A percentile compares a stretch with the other conserved stretches of the same genome.
These are phyloP conservation scores for Phaeosphaeriaceae sp. DNA, from an alignment of 2,329 filamentous ascomycete genomes.

Conservation along the genomic window DNA sequence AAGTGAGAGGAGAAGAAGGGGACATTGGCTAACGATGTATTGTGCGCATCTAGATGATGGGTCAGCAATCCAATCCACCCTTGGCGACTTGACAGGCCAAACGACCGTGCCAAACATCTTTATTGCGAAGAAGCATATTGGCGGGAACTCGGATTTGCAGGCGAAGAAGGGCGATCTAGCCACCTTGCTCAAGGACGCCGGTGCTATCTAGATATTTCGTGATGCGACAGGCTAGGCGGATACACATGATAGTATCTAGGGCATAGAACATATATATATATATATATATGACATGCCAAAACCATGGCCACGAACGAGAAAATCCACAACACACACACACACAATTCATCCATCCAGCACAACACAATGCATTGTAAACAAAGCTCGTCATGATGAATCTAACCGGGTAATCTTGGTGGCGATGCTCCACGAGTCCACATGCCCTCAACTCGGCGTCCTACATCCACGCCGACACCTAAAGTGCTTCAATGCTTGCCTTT, in stretches of 20 bases:
- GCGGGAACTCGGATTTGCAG: slow-evolving; percentile 91
- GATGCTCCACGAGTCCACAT: slow-evolving; percentile 33
- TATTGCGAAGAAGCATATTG: slow-evolving; percentile 89
- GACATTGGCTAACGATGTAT: not conserved
- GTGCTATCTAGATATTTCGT: slow-evolving; percentile 60
- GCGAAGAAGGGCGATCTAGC: slow-evolving; percentile 69
- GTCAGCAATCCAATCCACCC: slow-evolving; percentile 78
- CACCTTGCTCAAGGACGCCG: slow-evolving; percentile 66
- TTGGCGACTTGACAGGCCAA: slow-evolving; percentile 81
- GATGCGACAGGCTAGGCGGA: not conserved
- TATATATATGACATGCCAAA: too few species aligned
- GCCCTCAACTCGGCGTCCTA: slow-evolving; percentile 17
- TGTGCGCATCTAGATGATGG: slow-evolving; percentile 93
- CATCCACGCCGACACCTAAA: slow-evolving; percentile 23
- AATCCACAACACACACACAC: not conserved
- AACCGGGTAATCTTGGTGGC: slow-evolving; percentile 37
- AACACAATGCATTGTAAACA: slow-evolving; percentile 26
- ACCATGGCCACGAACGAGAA: not conserved
- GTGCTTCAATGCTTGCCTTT: slow-evolving; percentile 30
- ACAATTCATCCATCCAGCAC: slow-evolving; percentile 1
- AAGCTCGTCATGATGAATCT: slow-evolving; percentile 29
- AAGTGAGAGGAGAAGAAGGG: too few species aligned
- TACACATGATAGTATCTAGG: too few species aligned
- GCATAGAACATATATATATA: too few species aligned
- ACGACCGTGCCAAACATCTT: slow-evolving; percentile 94